Evolutionary conservation across 176 grass and related monocot genomes (phyloP), one percentile per base, ranked within the genome.

Genomic region (Chrysopogon serrulatus): DNA sequence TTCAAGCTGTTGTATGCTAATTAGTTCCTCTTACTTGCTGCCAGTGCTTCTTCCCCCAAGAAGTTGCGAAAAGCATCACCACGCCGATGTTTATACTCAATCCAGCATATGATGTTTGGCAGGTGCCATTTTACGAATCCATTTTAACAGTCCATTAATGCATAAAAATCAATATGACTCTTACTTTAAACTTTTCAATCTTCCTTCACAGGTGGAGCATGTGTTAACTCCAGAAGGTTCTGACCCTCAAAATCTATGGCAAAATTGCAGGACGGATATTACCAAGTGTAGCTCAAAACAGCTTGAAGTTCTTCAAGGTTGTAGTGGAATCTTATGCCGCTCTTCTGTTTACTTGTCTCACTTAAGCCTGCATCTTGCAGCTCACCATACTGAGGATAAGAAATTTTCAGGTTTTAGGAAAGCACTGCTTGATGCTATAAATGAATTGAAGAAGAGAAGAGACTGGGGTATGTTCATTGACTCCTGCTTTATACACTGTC

Each of bases 71-170:
- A 90, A 79, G 81, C 48, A 88, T 97, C 68, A 87, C 26, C 36
- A 97, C 90, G 14, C 86, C 95, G 23, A 44, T 91, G 76, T 97
- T 97, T 76, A 92, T 97, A 83, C 92, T 97, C 44, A 97, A 97
- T 77, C 92, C 95, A 53, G 92, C 95, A 41, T 94, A 94, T 65
- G 95, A 97, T 77, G 64, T 73, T 92, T 97, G 95, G 95, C 95
- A 97, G 95, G 95, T 97, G 71, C 64, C 16, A 19, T 82, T 74
- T 74, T 71, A n/a, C 4, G 1, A 54, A 82, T 71, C 53, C 48
- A 74, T 63, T 70, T 68, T 33, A 26, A 39, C 83, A 51, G 9
- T 78, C 48, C 80, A 32, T 80, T 83, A 35, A 10, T 53, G 30
- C 64, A 74, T 70, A 9, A 73, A 54, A 83, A 26, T 71, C 2